Evolutionary conservation across 441 rosid species (phyloP), one percentile per base, ranked within the genome.

Genomic region (Pelargonium citronellum): DNA sequence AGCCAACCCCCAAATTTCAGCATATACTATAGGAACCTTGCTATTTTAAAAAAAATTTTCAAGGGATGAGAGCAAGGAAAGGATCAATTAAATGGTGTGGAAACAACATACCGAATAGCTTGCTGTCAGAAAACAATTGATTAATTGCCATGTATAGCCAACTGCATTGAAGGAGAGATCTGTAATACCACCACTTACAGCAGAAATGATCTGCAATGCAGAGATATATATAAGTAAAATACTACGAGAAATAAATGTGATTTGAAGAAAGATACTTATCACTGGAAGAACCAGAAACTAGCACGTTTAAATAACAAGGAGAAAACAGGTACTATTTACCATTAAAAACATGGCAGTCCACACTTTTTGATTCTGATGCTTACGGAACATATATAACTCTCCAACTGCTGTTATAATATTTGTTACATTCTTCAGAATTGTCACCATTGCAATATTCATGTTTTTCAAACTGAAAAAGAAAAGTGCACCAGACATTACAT

Each of bases 391-490:
- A 75, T 89, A 93, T 2, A 89, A 68, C 68, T 93, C 98, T 47
- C 98, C 98, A 12, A 85, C 64, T 67, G 97, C 98, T 20, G 98
- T 91, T 67, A 93, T 73, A 76, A 93, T 91, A 83, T 93, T 93
- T 13, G 98, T 86, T 73, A 88, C 83, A 73, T 93, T 93, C 93
- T 93, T 93, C 88, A 93, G 81, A 68, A 91, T 81, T 73, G 97
- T 93, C 79, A 93, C 96, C 98, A 93, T 93, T 73, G 98, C 97
- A 13, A 93, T 84, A 68, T 91, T 93, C 67, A 89, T 91, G 86
- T 87, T 82, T 77, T 86, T 93, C 88, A 93, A 83, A 77, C 97
- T 94, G 93, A 77, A 86, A 79, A 27, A 72, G 66, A 46, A 67
- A 71, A 67, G 39, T 27, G 39, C 69, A 75, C 43, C 47, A 30